These are phyloP conservation scores for Lactarius psammicola DNA, from an alignment of 768 basidiomycete genomes.

Conservation along the genomic window DNA sequence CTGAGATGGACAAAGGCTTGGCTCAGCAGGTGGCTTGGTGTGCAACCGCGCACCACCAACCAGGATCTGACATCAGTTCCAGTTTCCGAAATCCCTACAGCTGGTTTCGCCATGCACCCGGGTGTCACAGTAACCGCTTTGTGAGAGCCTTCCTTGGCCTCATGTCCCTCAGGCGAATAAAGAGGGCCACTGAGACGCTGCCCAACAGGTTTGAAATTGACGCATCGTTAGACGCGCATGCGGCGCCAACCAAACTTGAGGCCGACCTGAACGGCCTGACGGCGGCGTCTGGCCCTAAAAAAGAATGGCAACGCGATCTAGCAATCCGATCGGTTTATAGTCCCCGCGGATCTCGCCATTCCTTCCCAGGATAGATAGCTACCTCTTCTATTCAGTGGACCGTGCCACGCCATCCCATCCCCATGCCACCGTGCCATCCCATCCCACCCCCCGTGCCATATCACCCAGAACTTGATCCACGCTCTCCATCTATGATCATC, in stretches of 20 bases:
- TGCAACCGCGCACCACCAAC: conserved; percentile 1
- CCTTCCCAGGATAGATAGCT: conserved; percentile 17
- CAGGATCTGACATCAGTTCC: conserved; percentile 25
- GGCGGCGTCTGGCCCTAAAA: conserved; percentile 26
- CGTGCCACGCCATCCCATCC: neutral
- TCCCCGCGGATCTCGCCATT: conserved; percentile 28
- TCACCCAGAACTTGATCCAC: conserved; percentile 12
- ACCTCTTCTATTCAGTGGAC: neutral
- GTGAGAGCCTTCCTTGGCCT: conserved; percentile 14
- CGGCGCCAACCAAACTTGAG: conserved; percentile 24
- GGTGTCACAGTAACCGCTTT: neutral
- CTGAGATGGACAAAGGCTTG: conserved; percentile 10
- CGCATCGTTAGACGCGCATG: conserved; percentile 5
- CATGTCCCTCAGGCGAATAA: conserved; percentile 13
- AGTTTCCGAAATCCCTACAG: neutral
- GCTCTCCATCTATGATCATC: conserved; percentile 10
- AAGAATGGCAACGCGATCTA: conserved; percentile 25
- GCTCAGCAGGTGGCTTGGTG: neutral
- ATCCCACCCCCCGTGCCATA: neutral
- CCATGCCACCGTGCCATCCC: neutral
- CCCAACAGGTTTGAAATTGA: conserved; percentile 21
- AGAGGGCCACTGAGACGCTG: conserved; percentile 11
- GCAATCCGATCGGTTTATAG: conserved; percentile 22
- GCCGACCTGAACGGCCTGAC: conserved; percentile 25
- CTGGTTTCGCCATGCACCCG: conserved; percentile 16